Evolutionary conservation across 495 filamentous ascomycete genomes (phyloP).

Genomic region (Neurospora sp.): DNA sequence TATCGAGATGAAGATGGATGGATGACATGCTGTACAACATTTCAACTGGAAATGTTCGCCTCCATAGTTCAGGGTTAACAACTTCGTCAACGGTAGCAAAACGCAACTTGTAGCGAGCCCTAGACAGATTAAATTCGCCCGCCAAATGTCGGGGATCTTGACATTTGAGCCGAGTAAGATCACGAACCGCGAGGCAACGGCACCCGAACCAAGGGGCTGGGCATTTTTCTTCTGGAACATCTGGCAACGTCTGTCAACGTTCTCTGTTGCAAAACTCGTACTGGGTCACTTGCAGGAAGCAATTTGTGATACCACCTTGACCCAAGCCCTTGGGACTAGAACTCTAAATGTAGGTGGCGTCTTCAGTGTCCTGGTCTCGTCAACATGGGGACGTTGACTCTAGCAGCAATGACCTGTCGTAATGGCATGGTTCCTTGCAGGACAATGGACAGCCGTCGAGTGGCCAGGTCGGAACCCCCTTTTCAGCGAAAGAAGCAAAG

Average conservation of each 20-base stretch:
- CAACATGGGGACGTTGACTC: too few species aligned
- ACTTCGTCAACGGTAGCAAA: too few species aligned
- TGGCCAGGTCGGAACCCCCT: background rate
- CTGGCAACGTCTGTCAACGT: background rate
- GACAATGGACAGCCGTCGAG: background rate
- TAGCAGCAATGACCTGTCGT: background rate
- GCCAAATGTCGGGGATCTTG: background rate
- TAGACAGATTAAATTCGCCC: background rate
- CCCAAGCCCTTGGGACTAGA: background rate
- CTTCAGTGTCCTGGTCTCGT: too few species aligned
- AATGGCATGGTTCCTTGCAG: background rate
- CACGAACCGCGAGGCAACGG: background rate
- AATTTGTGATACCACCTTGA: background rate
- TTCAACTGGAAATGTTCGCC: background rate
- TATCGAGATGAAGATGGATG: background rate
- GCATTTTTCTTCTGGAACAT: background rate
- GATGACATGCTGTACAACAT: background rate
- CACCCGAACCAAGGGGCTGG: background rate
- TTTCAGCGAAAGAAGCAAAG: background rate
- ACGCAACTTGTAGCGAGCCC: background rate
- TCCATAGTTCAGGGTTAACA: too few species aligned
- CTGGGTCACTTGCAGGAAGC: background rate
- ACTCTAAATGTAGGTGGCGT: background rate
- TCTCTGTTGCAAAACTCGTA: background rate
- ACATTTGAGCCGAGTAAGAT: background rate